phyloP scores from a whole-genome alignment of 169 alveolate species.

The Cryptosporidium ryanae region DNA sequence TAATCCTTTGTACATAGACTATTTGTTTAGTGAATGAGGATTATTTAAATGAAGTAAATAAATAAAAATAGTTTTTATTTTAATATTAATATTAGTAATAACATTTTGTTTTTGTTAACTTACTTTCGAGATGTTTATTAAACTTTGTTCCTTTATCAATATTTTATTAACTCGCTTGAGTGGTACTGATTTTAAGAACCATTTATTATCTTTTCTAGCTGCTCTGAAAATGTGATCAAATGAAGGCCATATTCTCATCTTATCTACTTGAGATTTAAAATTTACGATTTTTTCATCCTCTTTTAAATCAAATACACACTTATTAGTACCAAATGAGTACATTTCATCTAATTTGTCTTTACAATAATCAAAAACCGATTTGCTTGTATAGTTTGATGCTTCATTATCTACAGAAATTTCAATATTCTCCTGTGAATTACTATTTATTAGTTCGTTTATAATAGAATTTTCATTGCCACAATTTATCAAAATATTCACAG shows the following conservation, averaged over 20 bases:
- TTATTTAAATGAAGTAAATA: not conserved
- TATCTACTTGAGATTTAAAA: constrained; percentile 8
- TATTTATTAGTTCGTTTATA: not conserved
- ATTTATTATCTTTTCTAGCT: constrained; percentile 61
- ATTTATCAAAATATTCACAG: not conserved
- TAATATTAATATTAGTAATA: not conserved
- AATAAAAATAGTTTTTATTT: not conserved
- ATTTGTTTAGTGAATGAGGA: not conserved
- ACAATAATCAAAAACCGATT: not conserved
- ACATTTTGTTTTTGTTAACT: not conserved
- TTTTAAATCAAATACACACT: not conserved
- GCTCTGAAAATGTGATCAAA: constrained; percentile 66
- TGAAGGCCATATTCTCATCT: constrained; percentile 62
- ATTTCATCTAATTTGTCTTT: not conserved
- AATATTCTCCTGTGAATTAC: not conserved
- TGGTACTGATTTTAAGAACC: constrained; percentile 48
- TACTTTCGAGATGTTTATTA: constrained; percentile 63
- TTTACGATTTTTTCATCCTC: not conserved
- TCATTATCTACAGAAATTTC: not conserved
- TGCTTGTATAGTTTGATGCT: too few species aligned
- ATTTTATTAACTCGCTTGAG: constrained; percentile 8
- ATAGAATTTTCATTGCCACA: not conserved
- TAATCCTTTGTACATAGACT: constrained; percentile 58
- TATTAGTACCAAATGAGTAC: too few species aligned
- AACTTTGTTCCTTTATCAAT: constrained; percentile 25